phyloP scores from a whole-genome alignment of 108 stramenopile genomes.

The Schizochytrium sp. region DNA sequence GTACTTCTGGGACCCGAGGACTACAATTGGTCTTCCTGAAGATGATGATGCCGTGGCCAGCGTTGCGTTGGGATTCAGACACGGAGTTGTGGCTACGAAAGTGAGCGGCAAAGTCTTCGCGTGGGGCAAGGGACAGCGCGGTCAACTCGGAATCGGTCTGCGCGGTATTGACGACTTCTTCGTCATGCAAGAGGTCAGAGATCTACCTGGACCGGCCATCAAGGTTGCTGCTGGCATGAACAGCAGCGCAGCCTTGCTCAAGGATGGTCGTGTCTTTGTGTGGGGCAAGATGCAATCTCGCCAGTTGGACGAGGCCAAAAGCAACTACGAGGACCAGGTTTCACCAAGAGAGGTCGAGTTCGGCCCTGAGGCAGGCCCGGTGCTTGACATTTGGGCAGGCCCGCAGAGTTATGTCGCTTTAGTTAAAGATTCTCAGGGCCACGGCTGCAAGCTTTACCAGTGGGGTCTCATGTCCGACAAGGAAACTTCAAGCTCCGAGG shows the following conservation, averaged over 20 bases:
- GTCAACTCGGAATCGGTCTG: not conserved
- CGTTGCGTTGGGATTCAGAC: conserved; percentile 37
- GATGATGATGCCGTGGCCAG: conserved; percentile 30
- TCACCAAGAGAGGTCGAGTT: conserved; percentile 3
- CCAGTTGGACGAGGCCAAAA: not conserved
- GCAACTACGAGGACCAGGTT: conserved; percentile 30
- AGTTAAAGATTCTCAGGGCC: not conserved
- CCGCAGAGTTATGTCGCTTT: conserved; percentile 4
- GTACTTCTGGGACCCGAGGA: not conserved
- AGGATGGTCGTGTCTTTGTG: conserved; percentile 52
- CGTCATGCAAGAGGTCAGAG: not conserved
- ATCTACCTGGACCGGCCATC: not conserved
- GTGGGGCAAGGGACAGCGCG: conserved; percentile 51
- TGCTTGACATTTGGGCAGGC: conserved; percentile 9
- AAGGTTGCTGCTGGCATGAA: conserved; percentile 36
- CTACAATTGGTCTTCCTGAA: conserved; percentile 1
- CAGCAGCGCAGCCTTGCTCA: not conserved
- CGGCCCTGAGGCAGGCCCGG: not conserved
- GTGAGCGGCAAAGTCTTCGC: conserved; percentile 25
- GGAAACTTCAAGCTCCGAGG: not conserved
- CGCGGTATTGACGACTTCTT: conserved; percentile 13
- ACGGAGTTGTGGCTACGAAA: conserved; percentile 30
- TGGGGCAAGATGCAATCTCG: conserved; percentile 52
- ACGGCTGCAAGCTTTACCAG: not conserved
- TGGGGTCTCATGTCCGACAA: conserved; percentile 33